A percentile compares a stretch with the other conserved stretches of the same genome.
Evolutionary conservation across 257 asterid species (phyloP).

Genomic region (Scutellaria baicalensis): DNA sequence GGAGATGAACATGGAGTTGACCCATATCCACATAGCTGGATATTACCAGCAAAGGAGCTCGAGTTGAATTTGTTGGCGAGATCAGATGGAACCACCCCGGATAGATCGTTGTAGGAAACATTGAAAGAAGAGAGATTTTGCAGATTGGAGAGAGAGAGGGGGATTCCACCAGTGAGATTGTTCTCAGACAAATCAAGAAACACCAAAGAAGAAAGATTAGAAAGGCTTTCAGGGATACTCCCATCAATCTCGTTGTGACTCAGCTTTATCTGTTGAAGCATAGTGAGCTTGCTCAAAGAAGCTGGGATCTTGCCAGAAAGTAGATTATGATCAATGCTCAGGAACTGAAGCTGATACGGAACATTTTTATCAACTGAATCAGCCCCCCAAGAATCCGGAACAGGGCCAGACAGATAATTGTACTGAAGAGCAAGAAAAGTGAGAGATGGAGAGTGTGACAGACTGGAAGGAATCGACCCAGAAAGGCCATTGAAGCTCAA

Average conservation of each 20-base stretch:
- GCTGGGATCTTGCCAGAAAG: conserved; percentile 56
- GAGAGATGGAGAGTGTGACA: conserved; percentile 43
- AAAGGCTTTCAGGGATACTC: conserved; percentile 32
- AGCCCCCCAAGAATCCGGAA: conserved; percentile 54
- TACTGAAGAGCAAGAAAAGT: conserved; percentile 70
- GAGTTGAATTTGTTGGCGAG: conserved; percentile 67
- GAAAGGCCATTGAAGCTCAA: conserved; percentile 68
- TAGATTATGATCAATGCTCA: conserved; percentile 49
- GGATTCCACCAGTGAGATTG: conserved; percentile 67
- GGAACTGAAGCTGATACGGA: conserved; percentile 35
- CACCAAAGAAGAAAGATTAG: conserved; percentile 34
- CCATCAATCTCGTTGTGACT: conserved; percentile 50
- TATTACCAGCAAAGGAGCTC: conserved; percentile 68
- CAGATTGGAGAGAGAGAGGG: conserved; percentile 37
- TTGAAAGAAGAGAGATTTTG: conserved; percentile 47
- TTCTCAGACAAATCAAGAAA: conserved; percentile 63
- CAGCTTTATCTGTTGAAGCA: conserved; percentile 40
- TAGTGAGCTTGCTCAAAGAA: conserved; percentile 43
- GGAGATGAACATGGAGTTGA: conserved; percentile 55
- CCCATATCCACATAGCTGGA: conserved; percentile 68
- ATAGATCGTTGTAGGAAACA: conserved; percentile 72
- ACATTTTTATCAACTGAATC: background rate
- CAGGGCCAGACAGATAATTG: conserved; percentile 63
- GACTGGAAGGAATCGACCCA: conserved; percentile 56
- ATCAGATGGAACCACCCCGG: conserved; percentile 58